phyloP scores from a whole-genome alignment of 108 stramenopile genomes.

The Epithemia pelagica region DNA sequence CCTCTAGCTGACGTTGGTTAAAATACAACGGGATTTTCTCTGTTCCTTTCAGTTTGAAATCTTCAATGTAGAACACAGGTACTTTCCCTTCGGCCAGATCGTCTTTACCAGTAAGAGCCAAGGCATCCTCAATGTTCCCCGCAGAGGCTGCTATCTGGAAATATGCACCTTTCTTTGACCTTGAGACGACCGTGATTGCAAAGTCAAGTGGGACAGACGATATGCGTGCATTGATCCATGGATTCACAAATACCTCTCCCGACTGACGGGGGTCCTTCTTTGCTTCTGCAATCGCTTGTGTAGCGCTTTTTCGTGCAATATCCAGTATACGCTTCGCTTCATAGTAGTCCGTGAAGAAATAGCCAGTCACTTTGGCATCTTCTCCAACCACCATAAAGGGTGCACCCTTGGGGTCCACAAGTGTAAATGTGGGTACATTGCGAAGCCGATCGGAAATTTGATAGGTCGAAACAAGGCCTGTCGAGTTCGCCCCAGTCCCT shows the following conservation, averaged over 20 bases:
- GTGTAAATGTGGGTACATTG: slow-evolving; percentile 59
- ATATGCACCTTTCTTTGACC: slow-evolving; percentile 35
- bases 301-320: slow-evolving; percentile 43
- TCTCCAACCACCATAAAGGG: slow-evolving; percentile 80
- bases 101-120: slow-evolving; percentile 33
- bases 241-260: slow-evolving; percentile 45
- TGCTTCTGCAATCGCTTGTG: slow-evolving; percentile 50
- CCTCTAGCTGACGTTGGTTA: slow-evolving; percentile 48
- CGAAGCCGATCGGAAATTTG: slow-evolving; percentile 2
- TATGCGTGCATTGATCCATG: slow-evolving; percentile 64
- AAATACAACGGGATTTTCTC: slow-evolving; percentile 56
- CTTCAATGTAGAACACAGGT: slow-evolving; percentile 71
- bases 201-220: slow-evolving; percentile 71
- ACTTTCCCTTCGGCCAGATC: slow-evolving; percentile 80
- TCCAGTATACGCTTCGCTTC: slow-evolving; percentile 66
- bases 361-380: slow-evolving; percentile 79
- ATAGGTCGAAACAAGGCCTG: neutral
- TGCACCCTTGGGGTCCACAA: slow-evolving; percentile 64
- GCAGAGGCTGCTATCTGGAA: slow-evolving; percentile 61
- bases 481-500: neutral
- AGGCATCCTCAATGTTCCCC: slow-evolving; percentile 61
- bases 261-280: slow-evolving; percentile 26
- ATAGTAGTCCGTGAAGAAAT: slow-evolving; percentile 65
- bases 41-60: slow-evolving; percentile 25
- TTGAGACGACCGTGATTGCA: slow-evolving; percentile 55